phyloP scores from a whole-genome alignment of 1,284 basidiomycete genomes.

The Bjerkandera adusta region DNA sequence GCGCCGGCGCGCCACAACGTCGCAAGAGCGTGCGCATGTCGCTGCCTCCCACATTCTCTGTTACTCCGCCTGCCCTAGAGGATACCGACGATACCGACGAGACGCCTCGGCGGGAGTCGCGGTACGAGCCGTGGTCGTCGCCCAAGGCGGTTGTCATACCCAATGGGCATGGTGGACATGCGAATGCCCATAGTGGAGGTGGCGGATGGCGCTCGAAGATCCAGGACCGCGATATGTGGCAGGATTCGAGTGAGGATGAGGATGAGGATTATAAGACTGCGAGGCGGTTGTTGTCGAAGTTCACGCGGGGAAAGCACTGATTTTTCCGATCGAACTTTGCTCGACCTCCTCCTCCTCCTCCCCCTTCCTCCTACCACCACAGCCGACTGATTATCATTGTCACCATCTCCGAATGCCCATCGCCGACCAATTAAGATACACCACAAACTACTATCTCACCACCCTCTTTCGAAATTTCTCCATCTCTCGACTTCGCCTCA shows the following conservation, averaged over 20 bases:
- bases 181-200: not conserved
- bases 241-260: slow-evolving; percentile 65
- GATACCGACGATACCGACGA: slow-evolving; percentile 43
- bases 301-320: slow-evolving; percentile 39
- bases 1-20: slow-evolving; percentile 33
- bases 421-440: no score
- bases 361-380: no score
- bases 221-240: slow-evolving; percentile 51
- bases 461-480: no score
- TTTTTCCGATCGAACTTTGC: no score
- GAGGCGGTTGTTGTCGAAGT: slow-evolving; percentile 45
- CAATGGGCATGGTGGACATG: slow-evolving; percentile 2
- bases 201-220: slow-evolving; percentile 28
- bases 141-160: no score
- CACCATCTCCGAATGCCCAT: no score
- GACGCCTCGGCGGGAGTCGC: slow-evolving; percentile 7
- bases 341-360: no score
- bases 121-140: slow-evolving; percentile 23
- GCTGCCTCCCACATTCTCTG: slow-evolving; percentile 66
- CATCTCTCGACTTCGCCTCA: no score
- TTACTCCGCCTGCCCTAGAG: slow-evolving; percentile 61
- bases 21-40: slow-evolving; percentile 76
- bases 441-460: no score
- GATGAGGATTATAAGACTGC: slow-evolving; percentile 64
- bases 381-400: no score